phyloP scores from a whole-genome alignment of 2,329 filamentous ascomycete genomes.

The Alternaria rosae region DNA sequence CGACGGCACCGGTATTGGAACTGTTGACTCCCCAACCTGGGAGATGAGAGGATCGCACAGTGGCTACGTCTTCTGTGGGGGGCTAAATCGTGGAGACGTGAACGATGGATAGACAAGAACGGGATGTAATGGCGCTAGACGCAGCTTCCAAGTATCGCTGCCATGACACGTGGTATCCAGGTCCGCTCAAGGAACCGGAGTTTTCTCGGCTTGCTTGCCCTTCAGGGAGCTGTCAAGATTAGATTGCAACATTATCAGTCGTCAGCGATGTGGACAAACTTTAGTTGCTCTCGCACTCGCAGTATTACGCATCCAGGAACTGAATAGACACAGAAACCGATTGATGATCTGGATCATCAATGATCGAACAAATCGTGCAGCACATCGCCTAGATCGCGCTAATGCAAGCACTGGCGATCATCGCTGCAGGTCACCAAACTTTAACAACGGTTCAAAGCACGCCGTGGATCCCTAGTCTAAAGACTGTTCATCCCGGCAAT shows the following conservation, averaged over 20 bases:
- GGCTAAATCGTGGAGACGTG: not conserved
- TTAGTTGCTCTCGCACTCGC: not conserved
- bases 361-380: not conserved
- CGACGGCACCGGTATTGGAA: not conserved
- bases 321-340: not conserved
- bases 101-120: not conserved
- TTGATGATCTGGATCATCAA: not conserved
- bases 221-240: not conserved
- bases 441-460: not conserved
- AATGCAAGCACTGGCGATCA: not conserved
- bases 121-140: not conserved
- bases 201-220: not conserved
- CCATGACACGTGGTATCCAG: not conserved
- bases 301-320: not conserved
- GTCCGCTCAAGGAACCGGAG: not conserved
- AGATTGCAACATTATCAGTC: not conserved
- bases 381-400: not conserved
- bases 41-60: not conserved
- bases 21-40: not conserved
- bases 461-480: not conserved
- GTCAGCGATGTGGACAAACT: not conserved
- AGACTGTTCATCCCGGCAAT: not conserved
- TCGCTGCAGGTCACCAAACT: not conserved
- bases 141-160: not conserved
- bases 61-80: not conserved